Base-by-base conservation (phyloP, 495 filamentous ascomycete species). In the Lineolata rhizophorae region DNA sequence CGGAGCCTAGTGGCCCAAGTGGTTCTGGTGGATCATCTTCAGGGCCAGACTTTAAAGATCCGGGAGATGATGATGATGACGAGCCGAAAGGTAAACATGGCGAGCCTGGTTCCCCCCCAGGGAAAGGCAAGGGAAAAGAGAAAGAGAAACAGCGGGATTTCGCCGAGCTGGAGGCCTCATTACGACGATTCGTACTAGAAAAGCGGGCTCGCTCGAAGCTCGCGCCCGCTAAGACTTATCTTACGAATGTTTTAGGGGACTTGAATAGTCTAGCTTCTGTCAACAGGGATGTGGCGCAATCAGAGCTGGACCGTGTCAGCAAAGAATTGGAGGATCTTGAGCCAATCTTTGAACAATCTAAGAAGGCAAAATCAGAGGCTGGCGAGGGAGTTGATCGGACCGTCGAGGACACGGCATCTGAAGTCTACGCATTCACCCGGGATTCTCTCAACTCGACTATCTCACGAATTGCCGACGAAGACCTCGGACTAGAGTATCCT, bases 191-290 rank as follows among this genome's bases (percentile, higher is more conserved):
- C 46, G 87, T 97, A 20, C 71, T 97, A 29, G 87, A 95, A 45
- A 94, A 93, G 57, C 71, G 87, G 29, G 82, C 87, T 18, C 68
- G 81, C 11, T 94, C 85, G 9, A 97, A 97, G 54, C 65, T 97
- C 40, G 87, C 87, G 10, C 87, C 87, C 14, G 87, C 87, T 1
- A 84, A 79, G 52, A 94, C 84, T 3, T 97, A 95, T 44, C 71
- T 97, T n/a, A 60, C 84, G 40, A 95, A 97, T 48, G 66, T 95
- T 25, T 63, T 97, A 27, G 68, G 75, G 30, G 87, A 95, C 48
- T 52, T 97, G 12, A 64, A 79, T 38, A 67, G 67, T 5, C 58
- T 97, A 24, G 85, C 85, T 2, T 67, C 65, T 0, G 80, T 94
- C 44, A 97, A 97, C 52, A 60, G 68, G 22, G 82, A 92, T 35